Evolutionary conservation across 2,329 filamentous ascomycete species (phyloP).

Genomic region (Macrophomina pseudophaseolina): DNA sequence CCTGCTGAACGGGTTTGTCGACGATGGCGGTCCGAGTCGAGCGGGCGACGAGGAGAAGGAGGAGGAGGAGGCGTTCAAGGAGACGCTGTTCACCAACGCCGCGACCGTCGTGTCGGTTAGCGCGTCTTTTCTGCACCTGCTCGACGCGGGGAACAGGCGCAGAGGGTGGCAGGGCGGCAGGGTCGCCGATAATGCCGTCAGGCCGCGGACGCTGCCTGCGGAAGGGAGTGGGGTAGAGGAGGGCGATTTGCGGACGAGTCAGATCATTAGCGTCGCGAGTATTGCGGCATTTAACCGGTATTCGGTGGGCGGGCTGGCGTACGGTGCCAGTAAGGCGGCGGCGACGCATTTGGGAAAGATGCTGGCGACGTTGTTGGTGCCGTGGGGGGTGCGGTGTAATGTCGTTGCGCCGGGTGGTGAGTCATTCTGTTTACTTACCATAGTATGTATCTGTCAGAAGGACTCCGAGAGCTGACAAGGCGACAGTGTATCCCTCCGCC

Average conservation of each 20-base stretch:
- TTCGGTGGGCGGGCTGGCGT: slow-evolving; percentile 45
- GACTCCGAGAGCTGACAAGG: no score
- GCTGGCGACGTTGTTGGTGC: slow-evolving; percentile 42
- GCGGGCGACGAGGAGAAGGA: slow-evolving; percentile 30
- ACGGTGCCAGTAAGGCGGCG: slow-evolving; percentile 52
- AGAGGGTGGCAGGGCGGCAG: slow-evolving; percentile 45
- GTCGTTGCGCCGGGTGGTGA: slow-evolving; percentile 49
- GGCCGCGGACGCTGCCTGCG: slow-evolving; percentile 32
- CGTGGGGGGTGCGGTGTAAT: slow-evolving; percentile 54
- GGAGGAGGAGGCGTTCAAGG: neutral
- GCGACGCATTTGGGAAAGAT: slow-evolving; percentile 54
- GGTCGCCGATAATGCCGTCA: slow-evolving; percentile 35
- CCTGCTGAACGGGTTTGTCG: slow-evolving; percentile 40
- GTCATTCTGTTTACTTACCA: slow-evolving; percentile 27
- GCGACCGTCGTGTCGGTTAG: slow-evolving; percentile 51
- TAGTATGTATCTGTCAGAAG: slow-evolving; percentile 7
- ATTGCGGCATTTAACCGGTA: slow-evolving; percentile 48
- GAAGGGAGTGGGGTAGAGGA: slow-evolving; percentile 32
- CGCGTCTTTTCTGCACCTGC: slow-evolving; percentile 52
- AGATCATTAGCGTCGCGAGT: slow-evolving; percentile 53
- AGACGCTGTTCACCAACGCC: slow-evolving; percentile 42
- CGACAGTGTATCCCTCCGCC: slow-evolving; percentile 46
- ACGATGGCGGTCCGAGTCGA: slow-evolving; percentile 35
- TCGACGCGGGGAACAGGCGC: slow-evolving; percentile 52
- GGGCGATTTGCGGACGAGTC: slow-evolving; percentile 48